Percentiles rank a stretch among this genome's conserved stretches.
Conservation (phyloP, 352 stramenopile genomes). For the Phytopythium aichiense region DNA sequence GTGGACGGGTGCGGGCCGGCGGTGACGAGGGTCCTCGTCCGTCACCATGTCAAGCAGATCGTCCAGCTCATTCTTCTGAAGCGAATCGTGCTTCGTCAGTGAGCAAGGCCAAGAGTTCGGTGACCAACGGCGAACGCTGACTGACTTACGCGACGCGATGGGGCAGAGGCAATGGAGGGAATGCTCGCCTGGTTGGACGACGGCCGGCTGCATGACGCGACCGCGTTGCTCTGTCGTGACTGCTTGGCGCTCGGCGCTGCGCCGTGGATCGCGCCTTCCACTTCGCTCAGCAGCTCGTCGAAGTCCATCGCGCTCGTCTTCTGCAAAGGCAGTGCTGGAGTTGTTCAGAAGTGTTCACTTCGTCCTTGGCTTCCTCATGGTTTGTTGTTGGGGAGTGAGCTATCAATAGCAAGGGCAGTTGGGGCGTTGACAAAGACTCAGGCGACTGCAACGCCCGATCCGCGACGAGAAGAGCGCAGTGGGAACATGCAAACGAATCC, state of each 20-base stretch:
- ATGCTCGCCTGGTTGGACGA: constrained; percentile 7
- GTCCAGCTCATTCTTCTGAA: constrained; percentile 55
- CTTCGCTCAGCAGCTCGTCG: constrained; percentile 67
- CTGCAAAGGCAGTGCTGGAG: neutral
- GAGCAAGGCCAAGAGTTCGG: neutral
- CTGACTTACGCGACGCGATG: constrained; percentile 8
- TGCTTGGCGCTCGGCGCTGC: constrained; percentile 10
- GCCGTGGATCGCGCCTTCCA: constrained; percentile 59
- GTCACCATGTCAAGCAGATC: constrained; percentile 67
- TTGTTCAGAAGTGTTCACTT: neutral
- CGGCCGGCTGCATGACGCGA: constrained; percentile 6
- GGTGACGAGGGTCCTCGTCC: constrained; percentile 24
- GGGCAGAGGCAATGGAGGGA: neutral
- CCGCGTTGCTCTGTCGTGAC: constrained; percentile 8
- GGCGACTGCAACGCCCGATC: neutral
- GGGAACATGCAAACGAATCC: neutral
- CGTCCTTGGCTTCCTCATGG: neutral
- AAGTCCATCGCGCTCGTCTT: constrained; percentile 46
- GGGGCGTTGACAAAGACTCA: neutral
- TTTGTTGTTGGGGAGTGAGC: neutral
- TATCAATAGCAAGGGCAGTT: neutral
- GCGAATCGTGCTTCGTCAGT: neutral
- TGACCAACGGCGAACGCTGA: neutral
- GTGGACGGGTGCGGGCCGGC: constrained; percentile 11
- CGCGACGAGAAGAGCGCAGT: neutral